Percentiles rank a stretch among this genome's conserved stretches.
These are phyloP conservation scores for Trichothecium sympodiale DNA, from an alignment of 2,329 filamentous ascomycete species.

Conservation along the genomic window DNA sequence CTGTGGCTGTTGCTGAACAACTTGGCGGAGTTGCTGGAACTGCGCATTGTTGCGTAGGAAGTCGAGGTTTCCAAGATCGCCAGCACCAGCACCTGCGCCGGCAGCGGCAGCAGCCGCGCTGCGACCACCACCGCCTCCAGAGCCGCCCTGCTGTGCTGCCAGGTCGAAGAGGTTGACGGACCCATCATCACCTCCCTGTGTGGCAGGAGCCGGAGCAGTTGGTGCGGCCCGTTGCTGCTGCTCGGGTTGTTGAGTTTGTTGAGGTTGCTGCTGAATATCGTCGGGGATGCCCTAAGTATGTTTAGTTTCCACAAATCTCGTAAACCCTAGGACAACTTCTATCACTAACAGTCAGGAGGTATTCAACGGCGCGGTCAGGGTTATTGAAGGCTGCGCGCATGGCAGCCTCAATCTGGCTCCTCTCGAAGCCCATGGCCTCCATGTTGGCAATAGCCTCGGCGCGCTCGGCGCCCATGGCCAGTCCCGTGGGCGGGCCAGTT, in stretches of 20 bases:
- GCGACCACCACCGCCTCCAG: slow-evolving; percentile 28
- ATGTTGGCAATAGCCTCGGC: slow-evolving; percentile 79
- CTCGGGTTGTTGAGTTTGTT: slow-evolving; percentile 23
- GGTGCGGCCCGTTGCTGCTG: slow-evolving; percentile 41
- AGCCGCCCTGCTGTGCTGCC: slow-evolving; percentile 60
- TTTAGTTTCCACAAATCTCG: slow-evolving; percentile 4
- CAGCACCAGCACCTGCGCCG: slow-evolving; percentile 37
- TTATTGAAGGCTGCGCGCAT: slow-evolving; percentile 97
- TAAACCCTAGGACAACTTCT: background rate
- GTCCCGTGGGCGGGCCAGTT: slow-evolving; percentile 53
- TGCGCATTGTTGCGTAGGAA: slow-evolving; percentile 92
- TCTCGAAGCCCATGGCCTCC: slow-evolving; percentile 94
- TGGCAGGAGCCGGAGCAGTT: slow-evolving; percentile 24
- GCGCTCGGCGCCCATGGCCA: slow-evolving; percentile 76
- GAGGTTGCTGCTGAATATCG: slow-evolving; percentile 47
- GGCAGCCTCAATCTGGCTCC: slow-evolving; percentile 78
- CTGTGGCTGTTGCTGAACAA: slow-evolving; percentile 93
- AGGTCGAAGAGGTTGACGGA: slow-evolving; percentile 87
- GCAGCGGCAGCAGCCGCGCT: slow-evolving; percentile 35
- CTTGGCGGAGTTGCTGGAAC: slow-evolving; percentile 93
- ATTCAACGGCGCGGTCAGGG: slow-evolving; percentile 93
- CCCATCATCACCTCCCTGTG: slow-evolving; percentile 43
- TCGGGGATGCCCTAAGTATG: slow-evolving; percentile 73
- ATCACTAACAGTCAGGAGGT: slow-evolving; percentile 67
- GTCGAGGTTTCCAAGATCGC: slow-evolving; percentile 68